Conservation (phyloP, 2,329 filamentous ascomycete species). For the Ceratocystis ficicola region DNA sequence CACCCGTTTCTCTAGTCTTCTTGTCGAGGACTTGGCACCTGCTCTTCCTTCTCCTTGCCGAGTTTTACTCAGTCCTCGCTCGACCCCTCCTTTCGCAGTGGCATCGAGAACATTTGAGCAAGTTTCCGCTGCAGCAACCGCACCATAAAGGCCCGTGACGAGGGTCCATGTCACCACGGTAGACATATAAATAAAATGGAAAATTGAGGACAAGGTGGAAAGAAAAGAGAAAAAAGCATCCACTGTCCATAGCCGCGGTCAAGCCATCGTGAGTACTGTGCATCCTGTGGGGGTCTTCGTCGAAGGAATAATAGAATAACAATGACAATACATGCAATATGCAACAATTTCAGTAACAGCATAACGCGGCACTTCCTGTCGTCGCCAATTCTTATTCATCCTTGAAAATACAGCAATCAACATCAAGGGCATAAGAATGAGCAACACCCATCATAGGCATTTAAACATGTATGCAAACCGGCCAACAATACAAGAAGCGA, state of each 20-base stretch:
- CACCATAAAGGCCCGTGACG: constrained; percentile 6
- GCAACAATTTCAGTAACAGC: not conserved
- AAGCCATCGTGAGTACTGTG: not conserved
- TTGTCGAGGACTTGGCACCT: not conserved
- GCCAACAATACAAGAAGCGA: not conserved
- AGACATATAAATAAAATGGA: too few species aligned
- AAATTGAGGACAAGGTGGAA: too few species aligned
- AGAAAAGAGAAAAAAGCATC: not conserved
- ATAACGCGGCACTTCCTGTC: constrained; percentile 1
- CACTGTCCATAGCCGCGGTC: not conserved
- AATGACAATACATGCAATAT: too few species aligned
- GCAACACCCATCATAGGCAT: not conserved
- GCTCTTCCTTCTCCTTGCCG: not conserved
- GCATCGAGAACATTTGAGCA: constrained; percentile 25
- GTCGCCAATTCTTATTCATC: constrained; percentile 5
- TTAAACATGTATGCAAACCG: not conserved
- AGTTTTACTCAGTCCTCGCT: too few species aligned
- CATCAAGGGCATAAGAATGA: not conserved
- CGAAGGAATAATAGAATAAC: too few species aligned
- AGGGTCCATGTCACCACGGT: not conserved
- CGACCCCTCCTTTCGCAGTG: not conserved
- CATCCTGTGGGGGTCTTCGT: not conserved
- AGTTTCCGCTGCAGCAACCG: constrained; percentile 22
- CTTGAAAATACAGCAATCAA: constrained; percentile 8
- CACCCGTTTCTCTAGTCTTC: not conserved